A percentile compares a stretch with the other conserved stretches of the same genome.
These are phyloP conservation scores for Ceratocystis ficicola DNA, from an alignment of 2,329 filamentous ascomycete genomes.

Conservation along the genomic window DNA sequence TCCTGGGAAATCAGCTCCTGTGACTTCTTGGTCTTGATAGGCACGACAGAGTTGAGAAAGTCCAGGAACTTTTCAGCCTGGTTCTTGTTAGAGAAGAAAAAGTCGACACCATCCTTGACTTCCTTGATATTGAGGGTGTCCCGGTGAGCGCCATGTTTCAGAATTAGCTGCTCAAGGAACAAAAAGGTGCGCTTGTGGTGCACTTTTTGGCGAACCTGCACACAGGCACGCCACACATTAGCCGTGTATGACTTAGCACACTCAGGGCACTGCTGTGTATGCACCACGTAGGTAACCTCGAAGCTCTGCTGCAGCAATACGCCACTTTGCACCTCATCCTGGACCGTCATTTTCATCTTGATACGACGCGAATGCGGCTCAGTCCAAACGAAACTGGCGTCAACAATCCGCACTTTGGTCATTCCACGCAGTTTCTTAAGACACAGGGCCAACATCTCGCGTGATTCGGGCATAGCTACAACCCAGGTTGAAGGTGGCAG, in stretches of 20 bases:
- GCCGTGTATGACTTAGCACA: constrained; percentile 93
- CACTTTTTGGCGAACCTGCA: constrained; percentile 95
- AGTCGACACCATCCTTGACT: constrained; percentile 88
- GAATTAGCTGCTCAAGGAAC: constrained; percentile 79
- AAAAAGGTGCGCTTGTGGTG: constrained; percentile 71
- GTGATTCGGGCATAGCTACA: constrained; percentile 70
- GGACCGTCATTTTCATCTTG: constrained; percentile 91
- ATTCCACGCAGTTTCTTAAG: constrained; percentile 77
- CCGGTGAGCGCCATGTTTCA: constrained; percentile 82
- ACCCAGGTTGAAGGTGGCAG: constrained; percentile 80
- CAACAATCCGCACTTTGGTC: constrained; percentile 83
- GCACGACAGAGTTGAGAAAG: constrained; percentile 71
- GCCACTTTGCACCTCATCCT: constrained; percentile 52
- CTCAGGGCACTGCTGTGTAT: constrained; percentile 86
- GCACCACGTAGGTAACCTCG: constrained; percentile 84
- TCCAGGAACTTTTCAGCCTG: constrained; percentile 88
- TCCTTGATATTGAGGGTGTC: constrained; percentile 98
- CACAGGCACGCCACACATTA: constrained; percentile 85
- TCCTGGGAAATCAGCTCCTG: constrained; percentile 88
- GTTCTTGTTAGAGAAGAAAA: constrained; percentile 82
- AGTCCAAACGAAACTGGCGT: constrained; percentile 95
- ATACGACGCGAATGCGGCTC: constrained; percentile 89
- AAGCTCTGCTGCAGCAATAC: constrained; percentile 79
- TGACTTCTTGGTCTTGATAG: constrained; percentile 62
- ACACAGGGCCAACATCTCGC: constrained; percentile 85